These are phyloP conservation scores for Lipomyces japonicus DNA, from an alignment of 805 yeast genomes.

Conservation along the genomic window DNA sequence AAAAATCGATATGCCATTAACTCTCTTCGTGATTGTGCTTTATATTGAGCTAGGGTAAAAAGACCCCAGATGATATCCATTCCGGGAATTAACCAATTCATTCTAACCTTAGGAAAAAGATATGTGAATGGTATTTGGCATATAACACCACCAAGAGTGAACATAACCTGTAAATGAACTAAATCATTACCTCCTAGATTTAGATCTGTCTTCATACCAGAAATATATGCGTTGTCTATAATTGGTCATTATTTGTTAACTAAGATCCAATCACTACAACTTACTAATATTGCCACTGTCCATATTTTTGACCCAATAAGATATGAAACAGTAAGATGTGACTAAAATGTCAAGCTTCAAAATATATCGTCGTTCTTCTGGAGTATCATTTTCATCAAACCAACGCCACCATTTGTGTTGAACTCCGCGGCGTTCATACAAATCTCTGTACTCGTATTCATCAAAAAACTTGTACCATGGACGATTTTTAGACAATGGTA, in stretches of 20 bases:
- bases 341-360: constrained; percentile 55
- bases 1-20: constrained; percentile 62
- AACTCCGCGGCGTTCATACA: constrained; percentile 17
- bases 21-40: constrained; percentile 47
- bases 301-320: constrained; percentile 65
- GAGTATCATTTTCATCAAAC: constrained; percentile 51
- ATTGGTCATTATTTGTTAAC: background rate
- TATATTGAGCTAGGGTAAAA: constrained; percentile 55
- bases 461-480: constrained; percentile 24
- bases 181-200: constrained; percentile 60
- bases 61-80: constrained; percentile 67
- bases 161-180: constrained; percentile 54
- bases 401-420: constrained; percentile 38
- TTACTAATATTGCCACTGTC: constrained; percentile 53
- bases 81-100: constrained; percentile 50
- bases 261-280: constrained; percentile 1
- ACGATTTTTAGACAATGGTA: constrained; percentile 17
- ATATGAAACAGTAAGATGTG: constrained; percentile 54
- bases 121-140: constrained; percentile 63
- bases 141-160: constrained; percentile 55
- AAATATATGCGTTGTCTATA: constrained; percentile 56
- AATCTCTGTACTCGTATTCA: constrained; percentile 24
- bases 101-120: constrained; percentile 52
- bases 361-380: constrained; percentile 46
- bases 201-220: constrained; percentile 56